phyloP scores from a whole-genome alignment of 129 eudicot genomes.

The Ambrosia artemisiifolia region DNA sequence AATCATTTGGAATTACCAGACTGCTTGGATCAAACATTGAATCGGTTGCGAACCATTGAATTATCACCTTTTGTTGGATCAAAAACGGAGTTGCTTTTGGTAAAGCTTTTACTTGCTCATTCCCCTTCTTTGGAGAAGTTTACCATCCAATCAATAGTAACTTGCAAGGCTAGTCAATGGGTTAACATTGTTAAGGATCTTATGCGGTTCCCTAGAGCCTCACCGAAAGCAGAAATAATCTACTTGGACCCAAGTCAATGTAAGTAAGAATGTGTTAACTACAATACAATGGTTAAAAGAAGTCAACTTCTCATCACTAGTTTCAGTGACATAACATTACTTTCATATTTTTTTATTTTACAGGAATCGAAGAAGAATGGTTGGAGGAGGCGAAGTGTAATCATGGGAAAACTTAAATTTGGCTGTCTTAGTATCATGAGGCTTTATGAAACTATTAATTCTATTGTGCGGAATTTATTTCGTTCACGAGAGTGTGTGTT shows the following conservation, averaged over 20 bases:
- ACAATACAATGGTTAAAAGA: too few relatives aligned
- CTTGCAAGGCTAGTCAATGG: not conserved
- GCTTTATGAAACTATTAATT: too few relatives aligned
- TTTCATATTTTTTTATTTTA: too few relatives aligned
- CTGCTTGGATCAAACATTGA: slow-evolving; percentile 14
- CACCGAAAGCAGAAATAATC: slow-evolving; percentile 14
- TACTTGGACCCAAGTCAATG: not conserved
- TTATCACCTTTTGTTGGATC: not conserved
- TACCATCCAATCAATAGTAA: not conserved
- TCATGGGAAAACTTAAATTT: too few relatives aligned
- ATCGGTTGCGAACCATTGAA: not conserved
- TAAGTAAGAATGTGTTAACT: not conserved
- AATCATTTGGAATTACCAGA: slow-evolving; percentile 8
- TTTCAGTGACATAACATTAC: too few relatives aligned
- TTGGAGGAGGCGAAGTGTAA: too few relatives aligned
- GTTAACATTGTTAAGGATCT: slow-evolving; percentile 4
- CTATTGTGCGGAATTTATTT: too few relatives aligned
- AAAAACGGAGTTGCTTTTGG: not conserved
- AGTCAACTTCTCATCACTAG: too few relatives aligned
- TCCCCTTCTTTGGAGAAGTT: slow-evolving; percentile 22
- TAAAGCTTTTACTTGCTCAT: slow-evolving; percentile 22
- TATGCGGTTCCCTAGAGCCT: slow-evolving; percentile 14
- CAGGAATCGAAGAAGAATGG: too few relatives aligned
- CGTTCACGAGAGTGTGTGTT: too few relatives aligned
- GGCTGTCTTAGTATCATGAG: too few relatives aligned